Evolutionary conservation across 1,139 yeast species (phyloP), one percentile per base, ranked within the genome.

Genomic region (Lodderomyces jiufengensis): DNA sequence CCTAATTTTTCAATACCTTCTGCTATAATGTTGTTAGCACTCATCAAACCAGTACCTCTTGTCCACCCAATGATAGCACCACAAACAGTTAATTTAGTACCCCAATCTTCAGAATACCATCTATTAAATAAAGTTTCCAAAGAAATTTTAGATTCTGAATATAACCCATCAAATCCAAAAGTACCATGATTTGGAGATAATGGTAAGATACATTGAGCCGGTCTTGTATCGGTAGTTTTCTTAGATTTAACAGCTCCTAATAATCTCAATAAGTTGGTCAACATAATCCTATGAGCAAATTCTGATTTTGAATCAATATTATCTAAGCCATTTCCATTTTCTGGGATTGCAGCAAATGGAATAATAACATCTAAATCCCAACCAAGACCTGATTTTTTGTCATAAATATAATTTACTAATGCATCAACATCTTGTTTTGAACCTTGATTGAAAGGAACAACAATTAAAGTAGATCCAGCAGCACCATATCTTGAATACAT

Each of bases 11-110:
- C 98, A 59, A 92, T 86, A 51, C 97, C 97, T 69, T 90, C 97
- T 42, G 98, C 97, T 62, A 92, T 87, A 59, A 88, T 84, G 71
- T 92, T 92, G 76, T 92, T 92, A 52, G 84, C 97, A 56, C 90
- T 76, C 98, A 92, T 92, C 59, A 92, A 81, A 59, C 98, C 98
- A 45, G 98, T 92, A 66, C 98, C 98, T 78, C 98, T 87, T 46
- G 98, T 92, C 98, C 98, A 92, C 60, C 98, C 98, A 64, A 92
- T 92, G 49, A 92, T 78, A 37, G 97, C 97, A 74, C 98, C 98
- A 66, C 97, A 90, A 46, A 92, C 74, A 45, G 97, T 92, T 67
- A 92, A 81, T 72, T 86, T 94, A 49, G 85, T 73, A 37, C 83
- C 82, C 98, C 98, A 92, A 45, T 90, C 86, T 74, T 92, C 98